phyloP scores from a whole-genome alignment of 345 rosid species.

The Carallia pectinifolia region DNA sequence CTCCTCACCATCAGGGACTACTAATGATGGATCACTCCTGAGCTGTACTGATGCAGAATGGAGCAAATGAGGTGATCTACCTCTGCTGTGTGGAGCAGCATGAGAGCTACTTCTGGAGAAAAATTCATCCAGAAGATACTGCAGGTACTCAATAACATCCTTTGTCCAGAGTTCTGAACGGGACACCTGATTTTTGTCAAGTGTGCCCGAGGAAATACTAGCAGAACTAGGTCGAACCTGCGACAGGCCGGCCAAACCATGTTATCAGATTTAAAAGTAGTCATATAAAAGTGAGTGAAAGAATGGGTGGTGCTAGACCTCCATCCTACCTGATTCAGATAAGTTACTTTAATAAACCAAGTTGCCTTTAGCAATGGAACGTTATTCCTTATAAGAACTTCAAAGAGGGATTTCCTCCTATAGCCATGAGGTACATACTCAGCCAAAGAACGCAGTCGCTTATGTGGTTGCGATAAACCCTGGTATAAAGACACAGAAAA shows the following conservation, averaged over 20 bases:
- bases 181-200: conserved; percentile 21
- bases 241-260: conserved; percentile 35
- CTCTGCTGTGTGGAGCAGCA: conserved; percentile 62
- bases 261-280: conserved; percentile 31
- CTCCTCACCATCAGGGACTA: conserved; percentile 63
- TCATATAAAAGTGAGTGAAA: conserved; percentile 69
- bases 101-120: conserved; percentile 54
- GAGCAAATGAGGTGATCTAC: conserved; percentile 60
- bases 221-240: conserved; percentile 78
- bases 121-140: conserved; percentile 75
- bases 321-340: conserved; percentile 81
- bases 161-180: conserved; percentile 94
- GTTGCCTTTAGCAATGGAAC: conserved; percentile 95
- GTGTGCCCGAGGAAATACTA: conserved; percentile 60
- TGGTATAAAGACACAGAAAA: neutral
- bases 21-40: conserved; percentile 52
- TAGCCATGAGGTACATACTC: conserved; percentile 87
- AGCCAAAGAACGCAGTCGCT: conserved; percentile 75
- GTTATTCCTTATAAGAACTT: conserved; percentile 85
- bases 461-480: conserved; percentile 81
- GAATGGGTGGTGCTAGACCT: conserved; percentile 14
- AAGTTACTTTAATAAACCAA: conserved; percentile 93
- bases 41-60: conserved; percentile 60
- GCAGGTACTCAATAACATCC: conserved; percentile 91
- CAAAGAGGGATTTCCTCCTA: conserved; percentile 70